Evolutionary conservation across 495 filamentous ascomycete species (phyloP).

Genomic region (Penicillium pancosmium): DNA sequence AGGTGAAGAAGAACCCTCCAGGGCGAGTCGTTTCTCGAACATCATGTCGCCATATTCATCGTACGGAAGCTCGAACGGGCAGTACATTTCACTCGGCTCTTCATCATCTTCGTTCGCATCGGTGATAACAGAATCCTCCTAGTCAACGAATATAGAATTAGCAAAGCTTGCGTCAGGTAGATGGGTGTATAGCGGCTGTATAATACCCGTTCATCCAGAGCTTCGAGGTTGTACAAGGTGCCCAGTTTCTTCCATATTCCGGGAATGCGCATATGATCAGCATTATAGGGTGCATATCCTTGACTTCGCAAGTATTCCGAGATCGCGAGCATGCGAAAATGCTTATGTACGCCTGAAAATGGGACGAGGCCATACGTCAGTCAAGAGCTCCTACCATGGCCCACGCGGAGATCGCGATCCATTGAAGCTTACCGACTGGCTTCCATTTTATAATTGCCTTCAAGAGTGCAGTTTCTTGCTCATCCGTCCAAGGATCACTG

Average conservation of each 20-base stretch:
- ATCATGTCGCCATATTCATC: conserved; percentile 78
- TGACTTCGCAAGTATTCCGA: conserved; percentile 84
- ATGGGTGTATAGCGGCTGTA: neutral
- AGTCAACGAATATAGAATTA: conserved; percentile 4
- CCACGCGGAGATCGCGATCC: neutral
- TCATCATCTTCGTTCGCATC: conserved; percentile 67
- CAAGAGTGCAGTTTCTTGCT: conserved; percentile 88
- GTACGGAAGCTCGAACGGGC: conserved; percentile 74
- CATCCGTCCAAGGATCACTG: conserved; percentile 88
- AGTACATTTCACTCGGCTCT: conserved; percentile 54
- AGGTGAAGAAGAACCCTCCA: conserved; percentile 60
- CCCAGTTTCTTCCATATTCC: conserved; percentile 90
- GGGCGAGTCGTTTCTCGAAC: conserved; percentile 65
- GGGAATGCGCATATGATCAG: conserved; percentile 81
- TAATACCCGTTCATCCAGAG: conserved; percentile 80
- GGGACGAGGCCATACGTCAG: conserved; percentile 1
- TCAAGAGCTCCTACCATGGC: neutral
- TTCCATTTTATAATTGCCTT: conserved; percentile 92
- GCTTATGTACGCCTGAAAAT: conserved; percentile 84
- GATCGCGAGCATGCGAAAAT: conserved; percentile 93
- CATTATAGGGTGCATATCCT: conserved; percentile 68
- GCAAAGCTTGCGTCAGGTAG: neutral
- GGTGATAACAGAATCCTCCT: conserved; percentile 55
- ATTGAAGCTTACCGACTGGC: conserved; percentile 71
- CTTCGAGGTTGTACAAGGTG: conserved; percentile 83